phyloP scores from a whole-genome alignment of 2,329 filamentous ascomycete genomes.

The Verticillium alfalfae region DNA sequence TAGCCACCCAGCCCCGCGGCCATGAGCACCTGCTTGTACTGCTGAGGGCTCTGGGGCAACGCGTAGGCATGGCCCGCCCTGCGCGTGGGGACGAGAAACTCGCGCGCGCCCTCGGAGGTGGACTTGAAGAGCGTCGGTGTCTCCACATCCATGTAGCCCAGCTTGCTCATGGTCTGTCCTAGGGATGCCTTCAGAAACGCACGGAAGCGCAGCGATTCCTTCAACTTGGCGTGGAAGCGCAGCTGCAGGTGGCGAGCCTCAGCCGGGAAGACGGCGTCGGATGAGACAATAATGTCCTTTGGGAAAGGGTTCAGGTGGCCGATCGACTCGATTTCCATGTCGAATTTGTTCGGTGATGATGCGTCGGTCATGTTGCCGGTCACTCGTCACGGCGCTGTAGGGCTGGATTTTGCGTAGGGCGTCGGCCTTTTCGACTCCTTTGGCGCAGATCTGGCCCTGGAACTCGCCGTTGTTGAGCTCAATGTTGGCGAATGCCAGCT shows the following conservation, averaged over 20 bases:
- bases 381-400: conserved; percentile 48
- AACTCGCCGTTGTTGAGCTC: conserved; percentile 22
- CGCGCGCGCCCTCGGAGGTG: conserved; percentile 88
- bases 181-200: conserved; percentile 48
- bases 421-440: conserved; percentile 25
- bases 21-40: conserved; percentile 98
- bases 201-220: conserved; percentile 66
- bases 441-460: conserved; percentile 39
- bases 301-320: conserved; percentile 68
- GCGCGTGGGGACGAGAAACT: conserved; percentile 89
- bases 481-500: conserved; percentile 63
- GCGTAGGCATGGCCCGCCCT: conserved; percentile 76
- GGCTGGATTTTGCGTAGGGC: conserved; percentile 41
- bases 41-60: conserved; percentile 91
- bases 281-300: conserved; percentile 69
- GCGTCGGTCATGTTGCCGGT: conserved; percentile 22
- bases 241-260: conserved; percentile 80
- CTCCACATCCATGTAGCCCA: conserved; percentile 73
- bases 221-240: conserved; percentile 64
- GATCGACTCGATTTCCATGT: conserved; percentile 59
- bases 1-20: conserved; percentile 77
- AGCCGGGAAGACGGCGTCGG: conserved; percentile 67
- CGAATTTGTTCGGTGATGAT: conserved; percentile 26
- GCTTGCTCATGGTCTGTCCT: conserved; percentile 47
- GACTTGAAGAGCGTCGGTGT: conserved; percentile 96